These are phyloP conservation scores for Gigaspora rosea DNA, from an alignment of 192 early-diverging fungal genomes.

Conservation along the genomic window DNA sequence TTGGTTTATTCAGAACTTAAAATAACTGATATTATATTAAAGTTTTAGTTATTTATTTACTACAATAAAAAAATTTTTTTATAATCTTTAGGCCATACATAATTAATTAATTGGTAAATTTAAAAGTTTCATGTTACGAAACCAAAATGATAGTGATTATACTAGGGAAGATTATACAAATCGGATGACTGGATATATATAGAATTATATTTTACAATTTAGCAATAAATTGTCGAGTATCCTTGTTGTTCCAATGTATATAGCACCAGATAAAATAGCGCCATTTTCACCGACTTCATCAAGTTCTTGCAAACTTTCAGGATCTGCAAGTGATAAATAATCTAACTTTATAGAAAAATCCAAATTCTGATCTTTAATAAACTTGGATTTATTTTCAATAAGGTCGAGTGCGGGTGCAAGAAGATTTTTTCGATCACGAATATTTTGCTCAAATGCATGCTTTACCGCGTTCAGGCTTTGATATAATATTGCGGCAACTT, in stretches of 20 bases:
- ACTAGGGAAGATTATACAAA: no score
- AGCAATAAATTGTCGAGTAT: conserved; percentile 93
- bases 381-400: conserved; percentile 46
- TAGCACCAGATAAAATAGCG: conserved; percentile 82
- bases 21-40: no score
- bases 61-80: no score
- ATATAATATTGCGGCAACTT: conserved; percentile 72
- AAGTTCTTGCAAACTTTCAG: conserved; percentile 66
- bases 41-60: no score
- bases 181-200: no score
- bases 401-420: conserved; percentile 51
- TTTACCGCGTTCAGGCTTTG: conserved; percentile 60
- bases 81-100: no score
- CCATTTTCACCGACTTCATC: conserved; percentile 52
- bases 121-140: no score
- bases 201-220: conserved; percentile 40
- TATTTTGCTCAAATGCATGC: conserved; percentile 47
- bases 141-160: no score
- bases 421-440: conserved; percentile 44
- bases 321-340: conserved; percentile 82
- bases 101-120: no score
- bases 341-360: conserved; percentile 68
- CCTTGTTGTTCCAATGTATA: conserved; percentile 83
- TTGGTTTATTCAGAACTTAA: no score
- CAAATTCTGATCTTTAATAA: conserved; percentile 43